Percentiles rank a stretch among this genome's conserved stretches.
These are phyloP conservation scores for Arabidopsis hybrid DNA, from an alignment of 441 rosid species.

Conservation along the genomic window DNA sequence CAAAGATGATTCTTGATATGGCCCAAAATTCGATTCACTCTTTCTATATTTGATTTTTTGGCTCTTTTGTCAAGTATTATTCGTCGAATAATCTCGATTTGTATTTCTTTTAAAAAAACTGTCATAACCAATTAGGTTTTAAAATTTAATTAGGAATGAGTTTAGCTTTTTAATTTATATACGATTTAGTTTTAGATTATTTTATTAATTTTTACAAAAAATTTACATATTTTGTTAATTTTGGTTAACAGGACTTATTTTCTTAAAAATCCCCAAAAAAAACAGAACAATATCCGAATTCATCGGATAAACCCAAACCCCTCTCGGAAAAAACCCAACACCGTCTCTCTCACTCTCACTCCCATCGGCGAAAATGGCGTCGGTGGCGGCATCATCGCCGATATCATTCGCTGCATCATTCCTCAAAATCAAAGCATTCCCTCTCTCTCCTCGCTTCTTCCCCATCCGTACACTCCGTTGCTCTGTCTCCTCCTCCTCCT, in stretches of 20 bases:
- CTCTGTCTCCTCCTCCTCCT: conserved; percentile 50
- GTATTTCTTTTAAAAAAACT: no score
- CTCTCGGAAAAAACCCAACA: neutral
- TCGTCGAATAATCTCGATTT: no score
- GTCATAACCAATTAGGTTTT: neutral
- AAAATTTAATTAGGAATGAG: neutral
- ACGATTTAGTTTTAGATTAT: neutral
- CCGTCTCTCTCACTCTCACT: conserved; percentile 2
- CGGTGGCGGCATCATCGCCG: conserved; percentile 45
- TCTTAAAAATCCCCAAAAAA: neutral
- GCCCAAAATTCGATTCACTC: no score
- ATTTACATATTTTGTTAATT: neutral
- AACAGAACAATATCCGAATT: neutral
- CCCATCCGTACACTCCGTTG: conserved; percentile 52
- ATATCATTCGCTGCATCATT: conserved; percentile 48
- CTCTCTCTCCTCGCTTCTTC: conserved; percentile 43
- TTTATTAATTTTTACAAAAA: neutral
- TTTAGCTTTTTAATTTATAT: neutral
- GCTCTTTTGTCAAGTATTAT: no score
- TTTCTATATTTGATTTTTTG: no score
- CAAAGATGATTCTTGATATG: no score
- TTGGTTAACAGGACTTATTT: neutral
- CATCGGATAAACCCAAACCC: neutral
- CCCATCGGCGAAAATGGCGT: conserved; percentile 45
- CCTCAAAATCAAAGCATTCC: conserved; percentile 48